A percentile compares a stretch with the other conserved stretches of the same genome.
These are phyloP conservation scores for Tulasnella calospora DNA, from an alignment of 768 basidiomycete species.

Conservation along the genomic window DNA sequence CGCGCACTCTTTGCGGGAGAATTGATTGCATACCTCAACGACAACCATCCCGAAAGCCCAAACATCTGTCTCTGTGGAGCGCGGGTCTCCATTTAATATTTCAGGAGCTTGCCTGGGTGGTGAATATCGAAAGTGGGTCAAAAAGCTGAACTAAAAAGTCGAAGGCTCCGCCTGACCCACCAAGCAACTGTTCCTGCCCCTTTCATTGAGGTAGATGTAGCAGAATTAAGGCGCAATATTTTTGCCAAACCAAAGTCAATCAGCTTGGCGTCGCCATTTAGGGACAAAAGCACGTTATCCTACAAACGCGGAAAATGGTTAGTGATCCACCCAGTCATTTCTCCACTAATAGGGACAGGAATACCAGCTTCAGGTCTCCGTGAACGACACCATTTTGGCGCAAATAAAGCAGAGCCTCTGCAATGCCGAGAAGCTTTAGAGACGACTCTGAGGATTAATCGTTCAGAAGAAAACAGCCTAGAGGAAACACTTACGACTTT, in stretches of 20 bases:
- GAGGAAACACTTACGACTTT: background rate
- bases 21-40: background rate
- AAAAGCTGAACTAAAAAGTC: too few relatives aligned
- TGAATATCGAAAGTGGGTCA: background rate
- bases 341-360: background rate
- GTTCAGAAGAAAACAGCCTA: too few relatives aligned
- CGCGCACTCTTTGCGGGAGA: background rate
- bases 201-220: background rate
- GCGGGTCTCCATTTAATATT: background rate
- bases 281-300: constrained; percentile 19
- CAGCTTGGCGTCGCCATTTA: background rate
- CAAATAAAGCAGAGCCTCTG: constrained; percentile 5
- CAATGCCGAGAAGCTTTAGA: constrained; percentile 11
- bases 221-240: background rate
- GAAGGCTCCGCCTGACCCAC: background rate
- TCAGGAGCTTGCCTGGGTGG: constrained; percentile 2
- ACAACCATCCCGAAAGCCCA: constrained; percentile 19
- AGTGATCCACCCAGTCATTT: background rate
- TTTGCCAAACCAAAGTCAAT: constrained; percentile 19
- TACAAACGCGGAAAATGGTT: background rate
- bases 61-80: background rate
- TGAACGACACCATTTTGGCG: background rate
- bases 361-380: constrained; percentile 21
- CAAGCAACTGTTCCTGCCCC: background rate
- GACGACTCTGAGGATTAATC: background rate